Evolutionary conservation across 495 filamentous ascomycete genomes (phyloP), one percentile per base, ranked within the genome.

Genomic region (Aspergillus bertholletiae): DNA sequence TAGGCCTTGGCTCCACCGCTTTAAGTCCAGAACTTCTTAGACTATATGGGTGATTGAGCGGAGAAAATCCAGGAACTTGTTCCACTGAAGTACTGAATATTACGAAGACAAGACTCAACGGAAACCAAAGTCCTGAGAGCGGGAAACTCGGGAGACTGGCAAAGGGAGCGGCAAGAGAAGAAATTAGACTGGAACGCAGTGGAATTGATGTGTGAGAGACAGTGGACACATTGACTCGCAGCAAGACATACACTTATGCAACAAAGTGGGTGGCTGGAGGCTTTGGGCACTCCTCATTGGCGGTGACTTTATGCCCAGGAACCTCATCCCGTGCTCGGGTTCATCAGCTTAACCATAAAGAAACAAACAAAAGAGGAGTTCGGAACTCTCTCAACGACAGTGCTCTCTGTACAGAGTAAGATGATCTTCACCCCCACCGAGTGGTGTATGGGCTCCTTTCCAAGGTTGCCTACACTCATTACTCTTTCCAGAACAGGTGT

Each of bases 1-100:
- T 67, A 67, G 56, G 55, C 5, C 13, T 60, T 47, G 55, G 49
- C 61, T 60, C 70, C 66, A 67, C 65, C 51, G 40, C 34, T 57
- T n/a, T 7, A 41, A 27, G 53, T 49, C 45, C 32, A 37, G 41
- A 21, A n/a, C 13, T 11, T 32, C 7, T 12, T 37, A 15, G 13
- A 37, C 34, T 37, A 37, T 2, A 15, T n/a, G 13, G 13, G 13
- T 15, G 17, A n/a, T n/a, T 11, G 34, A 37, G 34, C 13, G 34
- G 34, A 37, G 34, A 15, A 5, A 15, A n/a, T 37, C 34, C 13
- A 15, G 13, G 34, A 37, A 37, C 13, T 34, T 37, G 34, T 37
- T 37, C 34, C 34, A 37, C 15, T n/a, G 9, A 15, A 37, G 13
- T n/a, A 37, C n/a, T n/a, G n/a, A 37, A 28, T 37, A 37, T 15